Evolutionary conservation across 2,329 filamentous ascomycete genomes (phyloP).

Genomic region (Penicillium sp.): DNA sequence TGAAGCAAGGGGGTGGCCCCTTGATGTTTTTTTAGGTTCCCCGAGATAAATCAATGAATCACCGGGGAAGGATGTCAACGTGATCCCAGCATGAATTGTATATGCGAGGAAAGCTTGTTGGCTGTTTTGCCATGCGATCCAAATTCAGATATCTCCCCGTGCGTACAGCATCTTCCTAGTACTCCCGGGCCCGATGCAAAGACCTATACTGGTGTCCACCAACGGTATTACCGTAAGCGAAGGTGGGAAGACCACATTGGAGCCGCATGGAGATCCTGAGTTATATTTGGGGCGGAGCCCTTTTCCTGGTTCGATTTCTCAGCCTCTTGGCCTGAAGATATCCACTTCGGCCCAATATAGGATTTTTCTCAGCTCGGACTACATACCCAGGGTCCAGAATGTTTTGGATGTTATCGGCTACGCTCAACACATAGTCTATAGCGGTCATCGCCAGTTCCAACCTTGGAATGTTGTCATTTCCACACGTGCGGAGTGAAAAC

Average conservation of each 20-base stretch:
- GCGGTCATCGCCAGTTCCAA: not conserved
- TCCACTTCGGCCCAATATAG: not conserved
- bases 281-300: not conserved
- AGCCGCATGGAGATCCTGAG: slow-evolving; percentile 5
- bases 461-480: not conserved
- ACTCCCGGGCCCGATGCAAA: not conserved
- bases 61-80: not conserved
- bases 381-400: not conserved
- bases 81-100: not conserved
- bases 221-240: not conserved
- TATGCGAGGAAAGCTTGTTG: slow-evolving; percentile 9
- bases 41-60: not conserved
- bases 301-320: not conserved
- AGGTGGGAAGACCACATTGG: not conserved
- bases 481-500: slow-evolving; percentile 11
- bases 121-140: not conserved
- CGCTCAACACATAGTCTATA: not conserved
- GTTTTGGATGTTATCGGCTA: not conserved
- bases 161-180: not conserved
- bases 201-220: not conserved
- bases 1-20: slow-evolving; percentile 15
- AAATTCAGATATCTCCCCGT: not conserved
- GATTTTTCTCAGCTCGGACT: not conserved
- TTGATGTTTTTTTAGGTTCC: not conserved
- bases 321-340: not conserved